Conservation (phyloP, 1,139 yeast genomes). For the Sugiyamaella pinicola region DNA sequence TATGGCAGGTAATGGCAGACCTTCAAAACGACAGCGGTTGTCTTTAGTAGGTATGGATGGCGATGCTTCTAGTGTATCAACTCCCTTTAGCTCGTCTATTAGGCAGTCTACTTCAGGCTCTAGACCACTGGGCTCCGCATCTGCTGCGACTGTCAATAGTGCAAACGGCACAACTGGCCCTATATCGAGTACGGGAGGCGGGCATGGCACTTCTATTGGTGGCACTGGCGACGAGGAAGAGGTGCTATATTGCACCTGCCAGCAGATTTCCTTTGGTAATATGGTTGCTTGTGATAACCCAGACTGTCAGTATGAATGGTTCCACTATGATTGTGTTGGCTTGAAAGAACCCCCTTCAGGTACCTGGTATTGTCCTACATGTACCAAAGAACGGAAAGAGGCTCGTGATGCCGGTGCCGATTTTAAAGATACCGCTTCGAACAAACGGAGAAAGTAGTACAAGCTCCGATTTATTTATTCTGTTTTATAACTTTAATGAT, state of each 20-base stretch:
- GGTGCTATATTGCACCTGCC: slow-evolving; percentile 75
- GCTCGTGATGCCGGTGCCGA: slow-evolving; percentile 21
- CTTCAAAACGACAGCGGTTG: slow-evolving; percentile 34
- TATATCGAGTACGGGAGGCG: slow-evolving; percentile 35
- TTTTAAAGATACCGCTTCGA: slow-evolving; percentile 15
- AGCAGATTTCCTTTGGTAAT: slow-evolving; percentile 82
- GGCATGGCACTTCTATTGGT: slow-evolving; percentile 53
- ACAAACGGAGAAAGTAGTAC: slow-evolving; percentile 14
- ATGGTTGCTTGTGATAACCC: slow-evolving; percentile 92
- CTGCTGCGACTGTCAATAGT: slow-evolving; percentile 1
- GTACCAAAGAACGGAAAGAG: slow-evolving; percentile 36
- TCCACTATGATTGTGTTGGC: slow-evolving; percentile 79
- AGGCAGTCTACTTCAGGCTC: background rate
- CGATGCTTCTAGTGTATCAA: slow-evolving; percentile 7
- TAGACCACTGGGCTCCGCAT: slow-evolving; percentile 12
- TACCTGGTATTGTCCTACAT: slow-evolving; percentile 46
- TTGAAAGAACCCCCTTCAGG: slow-evolving; percentile 51
- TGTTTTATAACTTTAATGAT: background rate
- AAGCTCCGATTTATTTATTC: slow-evolving; percentile 2
- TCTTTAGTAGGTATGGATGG: slow-evolving; percentile 17
- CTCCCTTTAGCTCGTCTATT: slow-evolving; percentile 4
- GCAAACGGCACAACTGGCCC: slow-evolving; percentile 48
- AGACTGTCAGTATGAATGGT: slow-evolving; percentile 85
- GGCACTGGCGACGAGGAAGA: slow-evolving; percentile 63
- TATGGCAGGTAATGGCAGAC: slow-evolving; percentile 27